Conservation (phyloP, 164 flowering plant species). For the Aristolochia contorta region DNA sequence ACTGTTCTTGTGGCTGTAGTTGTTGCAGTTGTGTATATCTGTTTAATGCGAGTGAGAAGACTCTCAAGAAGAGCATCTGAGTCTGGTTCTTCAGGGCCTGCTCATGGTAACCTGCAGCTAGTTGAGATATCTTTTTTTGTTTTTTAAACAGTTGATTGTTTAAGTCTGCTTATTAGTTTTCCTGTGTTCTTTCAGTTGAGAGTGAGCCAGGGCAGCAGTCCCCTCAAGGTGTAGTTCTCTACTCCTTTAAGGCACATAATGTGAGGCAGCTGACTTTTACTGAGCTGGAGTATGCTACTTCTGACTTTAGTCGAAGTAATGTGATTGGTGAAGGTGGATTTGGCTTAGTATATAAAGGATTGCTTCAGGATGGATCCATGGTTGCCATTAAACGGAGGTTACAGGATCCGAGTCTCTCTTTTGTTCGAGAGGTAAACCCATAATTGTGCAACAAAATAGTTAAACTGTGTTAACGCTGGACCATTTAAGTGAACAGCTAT, state of each 20-base stretch:
- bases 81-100: slow-evolving; percentile 29
- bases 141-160: background rate
- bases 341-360: slow-evolving; percentile 38
- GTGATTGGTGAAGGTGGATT: slow-evolving; percentile 41
- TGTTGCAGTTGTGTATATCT: slow-evolving; percentile 25
- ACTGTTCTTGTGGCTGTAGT: slow-evolving; percentile 24
- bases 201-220: slow-evolving; percentile 17
- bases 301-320: slow-evolving; percentile 29
- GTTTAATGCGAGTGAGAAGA: slow-evolving; percentile 33
- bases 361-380: slow-evolving; percentile 43
- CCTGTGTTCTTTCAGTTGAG: slow-evolving; percentile 13
- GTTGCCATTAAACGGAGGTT: slow-evolving; percentile 40
- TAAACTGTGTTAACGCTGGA: no score
- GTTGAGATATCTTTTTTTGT: background rate
- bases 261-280: slow-evolving; percentile 18
- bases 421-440: slow-evolving; percentile 27
- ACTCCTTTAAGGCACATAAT: slow-evolving; percentile 11
- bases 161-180: background rate
- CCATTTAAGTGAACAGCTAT: no score
- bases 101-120: slow-evolving; percentile 20
- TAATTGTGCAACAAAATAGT: no score
- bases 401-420: slow-evolving; percentile 17
- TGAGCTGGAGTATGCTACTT: slow-evolving; percentile 39
- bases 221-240: slow-evolving; percentile 11
- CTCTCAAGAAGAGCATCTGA: slow-evolving; percentile 26